Evolutionary conservation across 2,329 filamentous ascomycete genomes (phyloP).

Genomic region (Arthrocladium fulminans): DNA sequence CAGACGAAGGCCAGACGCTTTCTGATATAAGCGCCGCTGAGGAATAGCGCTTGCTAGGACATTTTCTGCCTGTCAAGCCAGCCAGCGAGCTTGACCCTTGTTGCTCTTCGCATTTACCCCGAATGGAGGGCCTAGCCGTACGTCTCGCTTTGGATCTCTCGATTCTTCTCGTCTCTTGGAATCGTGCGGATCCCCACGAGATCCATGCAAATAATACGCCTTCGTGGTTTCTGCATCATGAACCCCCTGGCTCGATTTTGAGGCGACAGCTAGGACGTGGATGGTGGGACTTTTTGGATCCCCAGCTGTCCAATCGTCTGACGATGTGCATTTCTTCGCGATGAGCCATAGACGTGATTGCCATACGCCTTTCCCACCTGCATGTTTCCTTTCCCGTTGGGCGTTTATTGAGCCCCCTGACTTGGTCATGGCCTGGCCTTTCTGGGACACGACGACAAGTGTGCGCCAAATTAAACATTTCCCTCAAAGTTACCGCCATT

Average conservation of each 20-base stretch:
- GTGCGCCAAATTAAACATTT: not conserved
- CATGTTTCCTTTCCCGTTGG: not conserved
- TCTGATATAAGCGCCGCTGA: not conserved
- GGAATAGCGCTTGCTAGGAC: not conserved
- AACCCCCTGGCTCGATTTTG: not conserved
- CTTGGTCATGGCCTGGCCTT: not conserved
- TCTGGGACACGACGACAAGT: not conserved
- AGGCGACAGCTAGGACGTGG: no score
- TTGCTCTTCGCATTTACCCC: not conserved
- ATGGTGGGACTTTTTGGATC: not conserved
- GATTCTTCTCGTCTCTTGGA: not conserved
- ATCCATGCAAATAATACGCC: not conserved
- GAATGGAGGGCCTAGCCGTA: not conserved
- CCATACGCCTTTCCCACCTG: not conserved
- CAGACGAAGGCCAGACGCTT: no score
- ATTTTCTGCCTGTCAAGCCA: not conserved
- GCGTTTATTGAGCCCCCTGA: not conserved
- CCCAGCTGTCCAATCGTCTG: not conserved
- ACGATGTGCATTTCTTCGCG: not conserved
- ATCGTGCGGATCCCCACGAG: not conserved
- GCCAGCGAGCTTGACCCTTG: no score
- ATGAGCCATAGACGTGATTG: not conserved
- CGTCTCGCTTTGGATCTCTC: not conserved
- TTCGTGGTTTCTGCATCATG: not conserved
- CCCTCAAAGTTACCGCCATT: not conserved